Base-by-base conservation (phyloP, 768 basidiomycete species). In the Sutorius australiensis region DNA sequence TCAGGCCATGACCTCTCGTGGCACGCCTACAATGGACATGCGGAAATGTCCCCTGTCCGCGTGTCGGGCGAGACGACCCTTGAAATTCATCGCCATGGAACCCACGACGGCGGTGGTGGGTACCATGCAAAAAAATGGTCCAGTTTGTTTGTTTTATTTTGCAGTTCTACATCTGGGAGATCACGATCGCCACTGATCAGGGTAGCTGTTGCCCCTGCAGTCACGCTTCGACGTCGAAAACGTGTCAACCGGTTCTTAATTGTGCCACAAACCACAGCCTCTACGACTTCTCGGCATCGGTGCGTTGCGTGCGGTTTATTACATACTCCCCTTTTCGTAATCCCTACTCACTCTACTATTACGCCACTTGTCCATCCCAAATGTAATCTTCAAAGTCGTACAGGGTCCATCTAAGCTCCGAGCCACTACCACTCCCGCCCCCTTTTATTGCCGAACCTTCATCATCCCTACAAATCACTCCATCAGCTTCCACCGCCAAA, bases 401-500 rank as follows among this genome's bases (percentile, higher is more conserved):
- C 16, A 72, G 69, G 77, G 80, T 88, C 86, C 88, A 95, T 62
- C 79, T 75, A 51, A 89, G 72, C 65, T 90, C 87, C 36, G 76
- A 80, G 6, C 75, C 74, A 21, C 72, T 74, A n/a, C 79, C 73
- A 58, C 70, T 70, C 11, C 75, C 71, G 16, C 75, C 75, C 38
- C 77, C 68, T 52, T 48, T 65, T 42, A 71, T 64, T 43, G 61
- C 65, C 50, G 69, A 69, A 8, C 48, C 11, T 28, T 55, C 80
- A 53, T 92, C 91, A 67, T 97, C 95, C 61, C 92, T 76, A 58
- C 86, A 86, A 12, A 95, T 72, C 50, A 77, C 77, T 0, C 86
- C 89, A 34, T 81, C 82, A 16, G 67, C 68, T 74, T 95, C 94
- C 3, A 87, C 82, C 50, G 79, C 82, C 40, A 76, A 75, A 27